phyloP scores from a whole-genome alignment of 2,329 filamentous ascomycete species.

The Hortaea sp. region DNA sequence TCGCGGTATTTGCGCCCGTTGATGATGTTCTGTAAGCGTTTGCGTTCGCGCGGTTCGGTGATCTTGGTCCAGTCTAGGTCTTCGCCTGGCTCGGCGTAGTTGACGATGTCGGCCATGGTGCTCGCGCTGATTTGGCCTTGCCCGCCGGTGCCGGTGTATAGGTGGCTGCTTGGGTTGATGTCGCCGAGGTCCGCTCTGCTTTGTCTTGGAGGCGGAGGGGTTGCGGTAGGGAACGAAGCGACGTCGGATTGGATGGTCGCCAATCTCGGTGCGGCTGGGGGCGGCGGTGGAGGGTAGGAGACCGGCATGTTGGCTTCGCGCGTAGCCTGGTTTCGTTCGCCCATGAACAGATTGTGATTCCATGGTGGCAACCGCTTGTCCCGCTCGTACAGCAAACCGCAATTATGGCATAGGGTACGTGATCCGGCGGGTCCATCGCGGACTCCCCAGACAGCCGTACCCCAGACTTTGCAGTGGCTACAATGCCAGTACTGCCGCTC shows the following conservation, averaged over 20 bases:
- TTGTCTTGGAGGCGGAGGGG: conserved; percentile 5
- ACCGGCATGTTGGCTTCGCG: conserved; percentile 16
- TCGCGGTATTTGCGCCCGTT: conserved; percentile 31
- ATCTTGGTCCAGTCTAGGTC: conserved; percentile 31
- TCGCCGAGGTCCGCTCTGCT: conserved; percentile 2
- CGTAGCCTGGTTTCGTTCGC: conserved; percentile 31
- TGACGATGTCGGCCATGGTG: conserved; percentile 26
- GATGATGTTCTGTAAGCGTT: conserved; percentile 30
- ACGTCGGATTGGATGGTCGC: conserved; percentile 21
- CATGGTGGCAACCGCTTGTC: conserved; percentile 73
- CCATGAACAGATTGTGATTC: conserved; percentile 57
- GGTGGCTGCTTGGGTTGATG: conserved; percentile 22
- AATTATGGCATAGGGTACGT: conserved; percentile 87
- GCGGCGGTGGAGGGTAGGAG: conserved; percentile 2
- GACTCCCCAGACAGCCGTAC: conserved; percentile 87
- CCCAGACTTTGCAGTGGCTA: conserved; percentile 77
- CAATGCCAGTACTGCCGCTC: conserved; percentile 83
- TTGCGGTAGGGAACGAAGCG: conserved; percentile 16
- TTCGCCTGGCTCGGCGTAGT: conserved; percentile 30
- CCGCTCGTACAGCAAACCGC: conserved; percentile 78
- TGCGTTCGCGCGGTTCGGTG: conserved; percentile 27
- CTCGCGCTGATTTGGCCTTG: conserved; percentile 24
- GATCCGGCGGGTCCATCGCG: conserved; percentile 79
- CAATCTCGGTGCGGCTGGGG: conserved; percentile 11
- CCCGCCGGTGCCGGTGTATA: conserved; percentile 25